A percentile compares a stretch with the other conserved stretches of the same genome.
phyloP scores from a whole-genome alignment of 106 monocot species.

The Chionographis japonica region DNA sequence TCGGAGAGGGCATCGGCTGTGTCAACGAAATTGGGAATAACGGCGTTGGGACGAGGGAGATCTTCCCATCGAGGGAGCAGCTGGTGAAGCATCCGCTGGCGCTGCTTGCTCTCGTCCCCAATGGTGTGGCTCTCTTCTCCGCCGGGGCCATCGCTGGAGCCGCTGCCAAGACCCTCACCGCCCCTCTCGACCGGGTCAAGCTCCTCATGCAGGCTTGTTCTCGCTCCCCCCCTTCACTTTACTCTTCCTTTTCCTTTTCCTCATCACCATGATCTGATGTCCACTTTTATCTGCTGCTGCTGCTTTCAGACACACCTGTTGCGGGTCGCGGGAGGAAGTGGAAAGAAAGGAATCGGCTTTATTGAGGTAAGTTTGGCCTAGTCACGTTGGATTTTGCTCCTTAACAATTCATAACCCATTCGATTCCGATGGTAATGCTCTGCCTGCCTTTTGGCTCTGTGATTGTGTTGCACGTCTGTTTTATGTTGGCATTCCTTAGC shows the following conservation, averaged over 20 bases:
- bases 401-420: neutral
- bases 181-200: conserved; percentile 92
- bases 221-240: neutral
- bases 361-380: conserved; percentile 44
- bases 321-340: conserved; percentile 26
- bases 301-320: conserved; percentile 67
- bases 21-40: too few relatives aligned
- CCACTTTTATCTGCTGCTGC: neutral
- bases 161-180: conserved; percentile 79
- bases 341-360: conserved; percentile 62
- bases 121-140: conserved; percentile 60
- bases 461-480: too few relatives aligned
- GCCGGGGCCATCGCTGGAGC: conserved; percentile 82
- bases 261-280: neutral
- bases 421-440: too few relatives aligned
- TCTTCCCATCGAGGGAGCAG: conserved; percentile 29
- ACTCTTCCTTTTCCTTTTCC: neutral
- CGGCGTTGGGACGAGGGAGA: neutral
- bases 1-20: too few relatives aligned
- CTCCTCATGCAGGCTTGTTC: conserved; percentile 78
- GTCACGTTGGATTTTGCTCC: neutral
- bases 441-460: too few relatives aligned
- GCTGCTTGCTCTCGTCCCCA: conserved; percentile 66
- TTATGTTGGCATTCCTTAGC: too few relatives aligned
- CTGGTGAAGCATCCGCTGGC: conserved; percentile 73